A percentile compares a stretch with the other conserved stretches of the same genome.
Evolutionary conservation across 495 filamentous ascomycete genomes (phyloP).

Genomic region (Diplogelasinospora grovesii): DNA sequence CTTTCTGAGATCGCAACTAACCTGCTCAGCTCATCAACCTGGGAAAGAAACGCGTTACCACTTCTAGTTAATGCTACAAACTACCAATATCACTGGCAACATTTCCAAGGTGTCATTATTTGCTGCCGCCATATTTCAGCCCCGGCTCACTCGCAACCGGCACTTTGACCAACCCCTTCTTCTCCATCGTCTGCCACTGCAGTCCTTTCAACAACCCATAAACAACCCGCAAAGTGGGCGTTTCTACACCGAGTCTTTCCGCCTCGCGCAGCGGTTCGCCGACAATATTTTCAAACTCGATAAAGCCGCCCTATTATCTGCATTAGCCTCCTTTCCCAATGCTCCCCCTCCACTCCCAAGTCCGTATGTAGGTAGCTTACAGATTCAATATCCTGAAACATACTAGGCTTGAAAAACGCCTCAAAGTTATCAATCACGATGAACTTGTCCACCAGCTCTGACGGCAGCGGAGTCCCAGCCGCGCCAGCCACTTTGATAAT

Average conservation of each 20-base stretch:
- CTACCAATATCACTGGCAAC: too few species aligned
- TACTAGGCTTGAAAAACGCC: constrained; percentile 39
- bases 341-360: too few species aligned
- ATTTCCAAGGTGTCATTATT: too few species aligned
- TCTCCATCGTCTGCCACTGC: constrained; percentile 34
- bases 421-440: constrained; percentile 32
- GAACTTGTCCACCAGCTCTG: constrained; percentile 26
- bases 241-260: constrained; percentile 32
- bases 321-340: too few species aligned
- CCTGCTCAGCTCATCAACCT: too few species aligned
- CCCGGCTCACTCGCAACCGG: background rate
- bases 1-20: too few species aligned
- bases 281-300: constrained; percentile 48
- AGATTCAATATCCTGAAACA: constrained; percentile 40
- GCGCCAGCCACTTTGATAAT: constrained; percentile 14
- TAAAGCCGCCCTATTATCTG: constrained; percentile 38
- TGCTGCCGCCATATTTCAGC: constrained; percentile 10
- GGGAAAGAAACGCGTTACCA: too few species aligned
- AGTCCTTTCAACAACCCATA: constrained; percentile 37
- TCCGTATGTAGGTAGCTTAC: background rate
- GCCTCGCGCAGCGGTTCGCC: constrained; percentile 48
- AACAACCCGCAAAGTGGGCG: constrained; percentile 38
- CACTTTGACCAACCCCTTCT: constrained; percentile 19
- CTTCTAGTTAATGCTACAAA: too few species aligned
- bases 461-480: constrained; percentile 27